Percentiles rank a stretch among this genome's conserved stretches.
phyloP scores from a whole-genome alignment of 495 filamentous ascomycete genomes.

The Penicillium atrosanguineum region DNA sequence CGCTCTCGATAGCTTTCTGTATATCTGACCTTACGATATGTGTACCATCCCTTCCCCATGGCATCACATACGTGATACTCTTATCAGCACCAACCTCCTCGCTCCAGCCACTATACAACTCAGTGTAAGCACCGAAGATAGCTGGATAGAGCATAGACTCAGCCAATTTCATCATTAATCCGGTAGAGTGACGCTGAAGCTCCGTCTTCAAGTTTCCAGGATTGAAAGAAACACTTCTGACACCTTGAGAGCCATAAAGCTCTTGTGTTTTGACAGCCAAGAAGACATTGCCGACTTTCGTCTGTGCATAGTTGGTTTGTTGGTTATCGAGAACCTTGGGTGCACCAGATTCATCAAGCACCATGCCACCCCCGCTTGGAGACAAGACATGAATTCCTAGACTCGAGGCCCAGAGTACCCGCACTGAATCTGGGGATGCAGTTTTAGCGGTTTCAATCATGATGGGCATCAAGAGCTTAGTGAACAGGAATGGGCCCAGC shows the following conservation, averaged over 20 bases:
- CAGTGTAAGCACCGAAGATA: not conserved
- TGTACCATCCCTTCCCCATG: not conserved
- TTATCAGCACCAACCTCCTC: not conserved
- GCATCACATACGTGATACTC: not conserved
- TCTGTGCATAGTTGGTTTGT: not conserved
- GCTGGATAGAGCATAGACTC: not conserved
- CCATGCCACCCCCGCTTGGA: not conserved
- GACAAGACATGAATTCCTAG: not conserved
- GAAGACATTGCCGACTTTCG: not conserved
- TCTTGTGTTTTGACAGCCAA: not conserved
- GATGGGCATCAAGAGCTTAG: not conserved
- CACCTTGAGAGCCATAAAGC: not conserved
- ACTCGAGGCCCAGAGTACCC: not conserved
- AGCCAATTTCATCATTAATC: not conserved
- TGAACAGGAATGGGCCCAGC: constrained; percentile 1
- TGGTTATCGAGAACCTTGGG: not conserved
- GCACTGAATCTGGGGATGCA: not conserved
- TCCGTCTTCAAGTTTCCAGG: not conserved
- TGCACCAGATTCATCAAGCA: not conserved
- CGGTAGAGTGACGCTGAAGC: not conserved
- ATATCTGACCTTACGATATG: not conserved
- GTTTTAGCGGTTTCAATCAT: not conserved
- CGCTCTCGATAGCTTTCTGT: not conserved
- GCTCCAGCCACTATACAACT: not conserved
- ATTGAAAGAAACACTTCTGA: not conserved